Base-by-base conservation (phyloP, 495 filamentous ascomycete genomes). In the Talaromyces ruber region DNA sequence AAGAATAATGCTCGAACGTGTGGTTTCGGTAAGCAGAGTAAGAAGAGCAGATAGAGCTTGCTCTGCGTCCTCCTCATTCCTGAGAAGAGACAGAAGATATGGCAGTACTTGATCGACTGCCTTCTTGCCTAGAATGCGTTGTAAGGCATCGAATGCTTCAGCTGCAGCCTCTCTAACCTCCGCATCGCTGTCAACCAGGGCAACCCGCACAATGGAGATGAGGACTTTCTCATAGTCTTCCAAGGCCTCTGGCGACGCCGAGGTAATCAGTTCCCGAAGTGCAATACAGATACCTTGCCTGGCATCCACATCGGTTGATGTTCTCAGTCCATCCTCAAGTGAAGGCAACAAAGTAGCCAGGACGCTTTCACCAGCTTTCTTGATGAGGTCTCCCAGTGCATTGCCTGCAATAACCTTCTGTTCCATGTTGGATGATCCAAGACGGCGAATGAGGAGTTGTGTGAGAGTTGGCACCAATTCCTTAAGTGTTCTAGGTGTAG, bases 351-450 rank as follows among this genome's bases (percentile, higher is more conserved):
- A 76, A 53, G 85, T 96, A 12, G 92, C 83, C 62, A 98, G 75
- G 57, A 98, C 92, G 58, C 91, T 88, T 68, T 98, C 94, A 59
- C 94, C 94, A 66, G 93, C 93, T 74, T 96, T 98, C 64, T 94
- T 85, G 66, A 98, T 98, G 28, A 98, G 81, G 69, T 98, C 94
- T 65, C 94, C 95, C 56, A 98, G 81, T 11, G 94, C 92, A 71
- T 98, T 98, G 67, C 93, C 92, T 55, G 94, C 95, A 77, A 98
- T 98, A 63, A 95, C 88, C 76, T 96, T 97, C 72, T 98, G 94
- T 72, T 98, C 94, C 88, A 96, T 90, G 68, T 97, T 98, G 3
- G 92, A 88, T 65, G 91, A 97, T 59, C 91, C 94, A 39, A 98
- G 86, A 37, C 94, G 89, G 59, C 92, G 87, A 72, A 98, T 98